These are phyloP conservation scores for Lizonia empirigonia DNA, from an alignment of 2,329 filamentous ascomycete genomes.

Conservation along the genomic window DNA sequence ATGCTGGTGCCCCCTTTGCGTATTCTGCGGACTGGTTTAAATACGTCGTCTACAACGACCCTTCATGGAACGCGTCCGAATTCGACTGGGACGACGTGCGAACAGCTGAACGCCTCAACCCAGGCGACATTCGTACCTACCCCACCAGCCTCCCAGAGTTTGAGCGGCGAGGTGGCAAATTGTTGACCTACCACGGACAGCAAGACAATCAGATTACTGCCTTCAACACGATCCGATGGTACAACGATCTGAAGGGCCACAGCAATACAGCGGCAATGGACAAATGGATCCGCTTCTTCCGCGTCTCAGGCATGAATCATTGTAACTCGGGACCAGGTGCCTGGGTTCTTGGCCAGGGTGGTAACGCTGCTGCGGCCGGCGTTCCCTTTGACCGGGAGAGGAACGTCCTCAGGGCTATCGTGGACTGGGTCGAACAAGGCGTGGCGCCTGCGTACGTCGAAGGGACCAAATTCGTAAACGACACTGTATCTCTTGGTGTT, in stretches of 20 bases:
- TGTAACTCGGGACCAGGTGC: constrained; percentile 56
- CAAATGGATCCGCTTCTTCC: constrained; percentile 56
- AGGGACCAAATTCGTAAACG: constrained; percentile 44
- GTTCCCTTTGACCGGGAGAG: constrained; percentile 21
- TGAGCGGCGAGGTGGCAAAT: constrained; percentile 48
- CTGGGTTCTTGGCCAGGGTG: constrained; percentile 37
- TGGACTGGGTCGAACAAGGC: constrained; percentile 52
- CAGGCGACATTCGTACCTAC: constrained; percentile 46
- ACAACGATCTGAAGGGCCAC: constrained; percentile 47
- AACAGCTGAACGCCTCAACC: constrained; percentile 45
- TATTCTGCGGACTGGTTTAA: constrained; percentile 53
- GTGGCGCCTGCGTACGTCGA: constrained; percentile 46
- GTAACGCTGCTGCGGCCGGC: constrained; percentile 23
- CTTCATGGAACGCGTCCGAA: constrained; percentile 31
- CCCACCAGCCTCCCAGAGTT: constrained; percentile 41
- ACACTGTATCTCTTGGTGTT: constrained; percentile 49
- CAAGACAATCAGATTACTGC: constrained; percentile 54
- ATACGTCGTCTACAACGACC: constrained; percentile 52
- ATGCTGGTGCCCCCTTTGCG: constrained; percentile 45
- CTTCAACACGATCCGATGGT: constrained; percentile 53
- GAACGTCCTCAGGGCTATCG: constrained; percentile 49
- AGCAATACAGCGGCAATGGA: constrained; percentile 20
- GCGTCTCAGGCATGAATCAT: constrained; percentile 59
- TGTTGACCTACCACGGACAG: constrained; percentile 54
- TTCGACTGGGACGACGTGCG: constrained; percentile 24